Base-by-base conservation (phyloP, 2,329 filamentous ascomycete genomes). In the Fusarium sp. region DNA sequence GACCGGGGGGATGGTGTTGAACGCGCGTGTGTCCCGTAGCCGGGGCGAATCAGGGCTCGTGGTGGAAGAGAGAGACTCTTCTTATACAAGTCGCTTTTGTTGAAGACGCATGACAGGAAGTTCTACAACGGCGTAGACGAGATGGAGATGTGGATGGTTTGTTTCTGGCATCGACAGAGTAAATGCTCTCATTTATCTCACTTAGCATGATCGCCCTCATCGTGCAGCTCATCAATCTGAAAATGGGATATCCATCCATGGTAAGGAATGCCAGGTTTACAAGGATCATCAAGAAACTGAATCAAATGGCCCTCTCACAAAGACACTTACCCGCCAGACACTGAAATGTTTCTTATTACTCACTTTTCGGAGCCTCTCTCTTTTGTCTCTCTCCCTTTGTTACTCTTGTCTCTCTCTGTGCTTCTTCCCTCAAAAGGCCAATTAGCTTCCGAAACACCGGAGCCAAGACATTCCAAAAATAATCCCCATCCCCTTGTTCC, bases 401-500 rank as follows among this genome's bases (percentile, higher is more conserved):
- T 29, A 18, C 27, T 35, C 16, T 56, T 56, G 18, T 16, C 52
- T 35, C 29, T 16, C 52, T 35, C 29, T 37, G 22, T 58, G 13
- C 11, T 40, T 40, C 11, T 40, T 40, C 31, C 35, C 24, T 22
- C 18, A 18, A n/a, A 29, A 34, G 31, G 29, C 34, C 40, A 54
- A 22, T 38, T 67, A 74, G 54, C 45, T 64, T 24, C 29, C 50
- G 34, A 57, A 67, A 63, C 62, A 60, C 50, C 67, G 58, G 66
- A 62, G 62, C 59, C 62, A 45, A 57, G 50, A 56, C 3, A 61
- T 74, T 62, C 72, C 72, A 74, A 74, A 74, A 74, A 74, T 75
- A 74, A 62, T 62, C 34, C 8, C 31, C 31, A 31, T 34, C 31
- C 24, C 61, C 47, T 20, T 42, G 37, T 34, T 47, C 58, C 35